These are phyloP conservation scores for Pholiota conissans DNA, from an alignment of 768 basidiomycete species.

Conservation along the genomic window DNA sequence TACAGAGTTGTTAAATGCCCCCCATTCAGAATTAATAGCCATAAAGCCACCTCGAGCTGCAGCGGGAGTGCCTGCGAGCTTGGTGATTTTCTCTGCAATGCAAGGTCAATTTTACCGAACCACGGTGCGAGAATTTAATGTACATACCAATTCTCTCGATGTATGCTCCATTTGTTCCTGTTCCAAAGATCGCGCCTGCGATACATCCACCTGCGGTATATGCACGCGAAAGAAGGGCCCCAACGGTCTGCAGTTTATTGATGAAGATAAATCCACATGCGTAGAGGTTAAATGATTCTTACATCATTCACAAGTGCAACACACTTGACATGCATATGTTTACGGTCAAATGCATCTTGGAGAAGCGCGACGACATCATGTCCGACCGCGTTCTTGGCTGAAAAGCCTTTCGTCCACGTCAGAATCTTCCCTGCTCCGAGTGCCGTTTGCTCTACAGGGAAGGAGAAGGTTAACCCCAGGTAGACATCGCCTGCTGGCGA, in stretches of 20 bases:
- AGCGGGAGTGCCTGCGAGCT: conserved; percentile 67
- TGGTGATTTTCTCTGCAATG: conserved; percentile 67
- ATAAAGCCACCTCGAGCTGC: conserved; percentile 70
- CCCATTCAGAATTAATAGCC: conserved; percentile 99
- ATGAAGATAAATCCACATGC: not conserved
- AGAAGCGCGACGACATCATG: conserved; percentile 87
- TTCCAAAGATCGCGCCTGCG: conserved; percentile 93
- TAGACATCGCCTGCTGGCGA: conserved; percentile 35
- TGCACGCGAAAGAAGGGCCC: conserved; percentile 88
- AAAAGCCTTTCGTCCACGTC: conserved; percentile 95
- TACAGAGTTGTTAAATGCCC: conserved; percentile 93
- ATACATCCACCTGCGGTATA: conserved; percentile 93
- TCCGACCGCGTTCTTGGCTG: conserved; percentile 88
- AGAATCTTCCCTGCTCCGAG: conserved; percentile 87
- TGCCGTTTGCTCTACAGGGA: conserved; percentile 97
- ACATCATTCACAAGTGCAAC: conserved; percentile 95
- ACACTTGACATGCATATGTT: conserved; percentile 89
- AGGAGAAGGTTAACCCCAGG: conserved; percentile 94
- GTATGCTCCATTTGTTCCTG: conserved; percentile 98
- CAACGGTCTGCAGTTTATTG: conserved; percentile 72
- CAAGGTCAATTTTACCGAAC: not conserved
- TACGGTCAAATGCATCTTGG: conserved; percentile 90
- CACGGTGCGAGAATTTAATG: too few species aligned
- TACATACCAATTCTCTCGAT: conserved; percentile 74
- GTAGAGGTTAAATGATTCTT: conserved; percentile 26